Conservation (phyloP, 1,284 basidiomycete species). For the Acaromyces ingoldii region DNA sequence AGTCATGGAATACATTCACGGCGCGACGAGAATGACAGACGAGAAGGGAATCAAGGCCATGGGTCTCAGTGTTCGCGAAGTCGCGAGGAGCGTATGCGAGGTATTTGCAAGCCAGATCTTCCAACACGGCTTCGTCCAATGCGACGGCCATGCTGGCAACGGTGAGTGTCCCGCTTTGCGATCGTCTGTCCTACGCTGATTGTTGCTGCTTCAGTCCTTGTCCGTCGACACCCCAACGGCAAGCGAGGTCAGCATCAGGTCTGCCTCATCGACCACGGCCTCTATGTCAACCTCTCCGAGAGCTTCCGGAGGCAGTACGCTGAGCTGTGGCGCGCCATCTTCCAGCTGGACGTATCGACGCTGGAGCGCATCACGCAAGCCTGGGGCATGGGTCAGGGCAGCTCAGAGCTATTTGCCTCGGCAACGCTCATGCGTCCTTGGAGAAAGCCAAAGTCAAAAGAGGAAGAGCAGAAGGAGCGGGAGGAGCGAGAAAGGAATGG, state of each 20-base stretch:
- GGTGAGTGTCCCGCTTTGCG: too few relatives aligned
- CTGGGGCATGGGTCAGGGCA: slow-evolving; percentile 41
- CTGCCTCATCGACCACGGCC: slow-evolving; percentile 42
- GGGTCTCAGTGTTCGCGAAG: slow-evolving; percentile 31
- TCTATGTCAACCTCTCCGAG: slow-evolving; percentile 37
- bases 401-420: slow-evolving; percentile 35
- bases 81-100: slow-evolving; percentile 33
- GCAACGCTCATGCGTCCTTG: slow-evolving; percentile 41
- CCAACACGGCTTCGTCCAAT: slow-evolving; percentile 42
- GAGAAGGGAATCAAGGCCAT: slow-evolving; percentile 24
- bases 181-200: too few relatives aligned
- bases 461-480: slow-evolving; percentile 20
- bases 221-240: slow-evolving; percentile 36
- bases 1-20: slow-evolving; percentile 40
- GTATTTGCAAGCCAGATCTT: slow-evolving; percentile 43
- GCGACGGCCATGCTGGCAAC: slow-evolving; percentile 40
- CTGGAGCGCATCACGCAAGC: slow-evolving; percentile 28
- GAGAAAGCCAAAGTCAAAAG: slow-evolving; percentile 28
- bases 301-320: slow-evolving; percentile 39
- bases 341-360: slow-evolving; percentile 30
- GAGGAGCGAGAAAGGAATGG: not conserved
- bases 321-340: slow-evolving; percentile 42
- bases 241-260: slow-evolving; percentile 35
- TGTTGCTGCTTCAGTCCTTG: too few relatives aligned
- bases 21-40: slow-evolving; percentile 38